These are phyloP conservation scores for Diaporthe sp. DNA, from an alignment of 2,329 filamentous ascomycete species.

Conservation along the genomic window DNA sequence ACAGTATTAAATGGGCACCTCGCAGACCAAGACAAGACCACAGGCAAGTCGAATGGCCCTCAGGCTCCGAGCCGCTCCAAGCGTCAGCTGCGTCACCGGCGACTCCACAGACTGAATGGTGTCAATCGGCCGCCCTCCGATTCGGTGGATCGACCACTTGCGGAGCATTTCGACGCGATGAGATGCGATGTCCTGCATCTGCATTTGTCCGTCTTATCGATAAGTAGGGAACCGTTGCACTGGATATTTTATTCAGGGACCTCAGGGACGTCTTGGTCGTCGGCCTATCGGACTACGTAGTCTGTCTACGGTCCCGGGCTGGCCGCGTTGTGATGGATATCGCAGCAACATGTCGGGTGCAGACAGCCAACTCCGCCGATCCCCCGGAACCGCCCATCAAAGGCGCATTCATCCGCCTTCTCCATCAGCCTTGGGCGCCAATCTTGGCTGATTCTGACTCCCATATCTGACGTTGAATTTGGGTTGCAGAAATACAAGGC, in stretches of 20 bases:
- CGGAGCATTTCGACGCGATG: slow-evolving; percentile 19
- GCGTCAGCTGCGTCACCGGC: slow-evolving; percentile 18
- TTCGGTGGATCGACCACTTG: slow-evolving; percentile 36
- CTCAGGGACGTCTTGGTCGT: not conserved
- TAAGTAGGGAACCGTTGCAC: slow-evolving; percentile 24
- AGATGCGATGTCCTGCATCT: slow-evolving; percentile 35
- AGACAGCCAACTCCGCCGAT: not conserved
- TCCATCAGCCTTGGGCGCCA: slow-evolving; percentile 18
- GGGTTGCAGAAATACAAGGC: slow-evolving; percentile 37
- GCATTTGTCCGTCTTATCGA: slow-evolving; percentile 29
- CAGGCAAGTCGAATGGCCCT: not conserved
- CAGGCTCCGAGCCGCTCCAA: slow-evolving; percentile 24
- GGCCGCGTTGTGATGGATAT: slow-evolving; percentile 3
- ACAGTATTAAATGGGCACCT: not conserved
- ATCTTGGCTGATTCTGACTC: slow-evolving; percentile 26
- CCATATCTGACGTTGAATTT: slow-evolving; percentile 34
- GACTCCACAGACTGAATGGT: not conserved
- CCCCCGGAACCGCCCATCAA: slow-evolving; percentile 3
- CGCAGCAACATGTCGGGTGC: not conserved
- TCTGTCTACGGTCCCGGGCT: not conserved
- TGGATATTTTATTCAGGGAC: slow-evolving; percentile 4
- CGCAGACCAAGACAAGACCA: not conserved
- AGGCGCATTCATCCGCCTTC: slow-evolving; percentile 20
- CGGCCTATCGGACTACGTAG: not conserved
- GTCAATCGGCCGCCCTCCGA: slow-evolving; percentile 34